Base-by-base conservation (phyloP, 2,329 filamentous ascomycete species). In the Nectriaceae sp. region DNA sequence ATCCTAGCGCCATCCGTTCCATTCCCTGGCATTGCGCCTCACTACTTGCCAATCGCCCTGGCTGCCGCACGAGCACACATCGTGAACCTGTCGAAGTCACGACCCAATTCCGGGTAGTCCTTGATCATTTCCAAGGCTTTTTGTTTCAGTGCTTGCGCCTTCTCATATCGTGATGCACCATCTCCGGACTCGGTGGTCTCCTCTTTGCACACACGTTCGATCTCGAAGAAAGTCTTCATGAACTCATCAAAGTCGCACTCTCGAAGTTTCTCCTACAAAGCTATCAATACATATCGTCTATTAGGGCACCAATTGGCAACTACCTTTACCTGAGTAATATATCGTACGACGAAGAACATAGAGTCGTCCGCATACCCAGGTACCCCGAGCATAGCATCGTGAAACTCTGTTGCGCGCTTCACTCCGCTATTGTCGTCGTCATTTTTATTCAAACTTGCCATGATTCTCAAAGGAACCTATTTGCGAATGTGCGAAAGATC, bases 331-430 rank as follows among this genome's bases (percentile, higher is more conserved):
- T 47, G 42, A 20, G 40, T 31, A 2, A 57, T 47, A 37, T 65
- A 66, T 26, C 65, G 61, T 13, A 62, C 44, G 5, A 65, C 50
- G 33, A 63, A 65, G 41, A 67, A 53, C 52, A 67, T 56, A 20
- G 60, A 61, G 47, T 67, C 63, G 43, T 66, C 59, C 10, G 60
- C 61, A 31, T 66, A 67, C 16, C 58, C 62, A 2, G 63, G 58
- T 2, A 65, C 39, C 18, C 42, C 48, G 10, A 64, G 55, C 58
- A 65, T 58, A 31, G 60, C 57, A 8, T 61, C 50, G 47, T 53
- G 54, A 20, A 67, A 45, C 5, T 65, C 64, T 6, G 53, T 38
- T 1, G 65, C 65, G 18, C 64, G 61, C 41, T 59, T 57, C 4
- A 49, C 50, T 5, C 61, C 63, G 8, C 31, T 49, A 13, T 49